These are phyloP conservation scores for Micractinium conductrix DNA, from an alignment of 139 green algal species.

Conservation along the genomic window DNA sequence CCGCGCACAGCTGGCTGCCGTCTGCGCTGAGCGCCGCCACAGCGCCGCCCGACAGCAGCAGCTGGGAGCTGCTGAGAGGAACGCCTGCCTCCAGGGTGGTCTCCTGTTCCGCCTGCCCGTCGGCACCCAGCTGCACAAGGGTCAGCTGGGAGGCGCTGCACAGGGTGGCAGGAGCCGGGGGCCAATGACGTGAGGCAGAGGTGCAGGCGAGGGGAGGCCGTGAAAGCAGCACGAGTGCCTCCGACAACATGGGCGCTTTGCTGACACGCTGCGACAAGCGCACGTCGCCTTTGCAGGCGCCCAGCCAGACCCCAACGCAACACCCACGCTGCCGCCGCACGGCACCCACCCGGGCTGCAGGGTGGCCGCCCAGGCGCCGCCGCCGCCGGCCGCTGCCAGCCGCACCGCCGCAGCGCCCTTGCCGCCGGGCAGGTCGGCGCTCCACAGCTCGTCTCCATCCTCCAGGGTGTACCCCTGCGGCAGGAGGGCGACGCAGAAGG, in stretches of 20 bases:
- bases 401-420: neutral
- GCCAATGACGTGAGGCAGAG: no score
- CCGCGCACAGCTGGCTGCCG: conserved; percentile 22
- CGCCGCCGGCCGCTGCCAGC: neutral
- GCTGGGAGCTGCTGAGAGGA: neutral
- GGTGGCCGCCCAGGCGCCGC: neutral
- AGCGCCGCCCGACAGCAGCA: neutral
- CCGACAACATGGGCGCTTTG: no score
- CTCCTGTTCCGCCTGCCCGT: neutral
- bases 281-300: no score
- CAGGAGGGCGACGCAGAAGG: no score
- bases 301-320: neutral
- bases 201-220: no score
- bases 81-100: neutral
- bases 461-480: conserved; percentile 6
- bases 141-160: neutral
- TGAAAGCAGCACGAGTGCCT: no score
- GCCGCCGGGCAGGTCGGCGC: neutral
- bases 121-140: neutral
- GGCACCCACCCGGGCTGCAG: conserved; percentile 2
- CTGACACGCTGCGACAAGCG: no score
- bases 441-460: conserved; percentile 7
- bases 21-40: conserved; percentile 17
- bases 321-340: neutral
- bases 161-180: no score